Base-by-base conservation (phyloP, 2,329 filamentous ascomycete genomes). In the Lecanoromycetidae sp. region DNA sequence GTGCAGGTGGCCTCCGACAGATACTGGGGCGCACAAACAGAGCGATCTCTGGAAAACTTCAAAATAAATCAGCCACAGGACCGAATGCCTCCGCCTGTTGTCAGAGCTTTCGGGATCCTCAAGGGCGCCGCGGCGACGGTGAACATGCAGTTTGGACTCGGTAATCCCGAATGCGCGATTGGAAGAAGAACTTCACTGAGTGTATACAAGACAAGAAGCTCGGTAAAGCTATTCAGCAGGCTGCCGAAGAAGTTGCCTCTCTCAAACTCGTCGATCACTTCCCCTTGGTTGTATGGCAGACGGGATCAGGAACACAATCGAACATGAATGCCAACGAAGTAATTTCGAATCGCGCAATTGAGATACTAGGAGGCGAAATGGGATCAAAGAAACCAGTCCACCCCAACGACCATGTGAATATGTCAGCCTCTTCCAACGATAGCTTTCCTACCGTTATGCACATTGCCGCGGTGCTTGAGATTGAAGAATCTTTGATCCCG, bases 321-420 rank as follows among this genome's bases (percentile, higher is more conserved):
- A 96, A 94, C 79, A 96, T 96, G 91, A 98, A 98, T 72, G 88
- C 90, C 65, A 98, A 98, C 74, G 91, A 98, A 68, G 91, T 98
- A 68, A 96, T 98, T 68, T 95, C 90, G 56, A 98, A 96, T 78
- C 86, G 91, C 56, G 91, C 91, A 56, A 96, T 96, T 67, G 90
- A 96, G 74, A 94, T 96, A 55, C 77, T 96, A 45, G 91, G 91
- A 58, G 91, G 91, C 60, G 76, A 76, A 56, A 94, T 87, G 85
- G 91, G 91, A 58, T 82, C 74, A 77, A 96, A 96, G 82, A 94
- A 93, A 75, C 91, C 91, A 23, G 91, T 98, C 55, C 91, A 98
- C 72, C 91, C 91, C 61, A 98, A 96, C 70, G 91, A 98, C 73
- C 91, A 98, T 67, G 91, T 98, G 68, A 98, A 98, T 79, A 94